A percentile compares a stretch with the other conserved stretches of the same genome.
phyloP scores from a whole-genome alignment of 208 protist genomes.

The Acanthamoeba polyphaga region DNA sequence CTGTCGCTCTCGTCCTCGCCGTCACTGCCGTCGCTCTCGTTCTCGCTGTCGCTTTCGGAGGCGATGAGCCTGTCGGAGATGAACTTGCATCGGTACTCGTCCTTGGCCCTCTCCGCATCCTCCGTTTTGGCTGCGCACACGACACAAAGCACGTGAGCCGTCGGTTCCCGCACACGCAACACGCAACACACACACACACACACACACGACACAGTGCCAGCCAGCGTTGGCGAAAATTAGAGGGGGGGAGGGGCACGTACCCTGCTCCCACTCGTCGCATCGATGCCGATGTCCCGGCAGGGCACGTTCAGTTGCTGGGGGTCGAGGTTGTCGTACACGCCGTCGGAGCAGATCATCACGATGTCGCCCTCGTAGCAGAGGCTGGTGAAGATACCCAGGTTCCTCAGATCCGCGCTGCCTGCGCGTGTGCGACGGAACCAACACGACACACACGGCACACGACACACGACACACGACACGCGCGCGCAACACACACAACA shows the following conservation, averaged over 20 bases:
- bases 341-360: constrained; percentile 80
- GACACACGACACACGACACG: too few relatives aligned
- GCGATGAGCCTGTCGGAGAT: constrained; percentile 76
- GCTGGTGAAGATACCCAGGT: constrained; percentile 76
- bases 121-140: neutral
- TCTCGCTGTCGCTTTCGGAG: neutral
- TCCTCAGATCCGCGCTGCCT: constrained; percentile 66
- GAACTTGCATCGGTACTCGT: constrained; percentile 65
- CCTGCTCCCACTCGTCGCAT: constrained; percentile 39
- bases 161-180: neutral
- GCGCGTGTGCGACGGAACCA: neutral
- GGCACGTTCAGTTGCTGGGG: constrained; percentile 78
- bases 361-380: constrained; percentile 81
- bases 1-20: neutral
- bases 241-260: neutral
- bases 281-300: constrained; percentile 21
- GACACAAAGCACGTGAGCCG: neutral
- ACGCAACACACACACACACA: neutral
- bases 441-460: too few relatives aligned
- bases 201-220: neutral
- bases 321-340: constrained; percentile 84
- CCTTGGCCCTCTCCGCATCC: constrained; percentile 38
- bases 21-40: neutral
- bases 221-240: fast-evolving
- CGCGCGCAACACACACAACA: too few relatives aligned